Evolutionary conservation across 1,139 yeast genomes (phyloP).

Genomic region (Candida sojae): DNA sequence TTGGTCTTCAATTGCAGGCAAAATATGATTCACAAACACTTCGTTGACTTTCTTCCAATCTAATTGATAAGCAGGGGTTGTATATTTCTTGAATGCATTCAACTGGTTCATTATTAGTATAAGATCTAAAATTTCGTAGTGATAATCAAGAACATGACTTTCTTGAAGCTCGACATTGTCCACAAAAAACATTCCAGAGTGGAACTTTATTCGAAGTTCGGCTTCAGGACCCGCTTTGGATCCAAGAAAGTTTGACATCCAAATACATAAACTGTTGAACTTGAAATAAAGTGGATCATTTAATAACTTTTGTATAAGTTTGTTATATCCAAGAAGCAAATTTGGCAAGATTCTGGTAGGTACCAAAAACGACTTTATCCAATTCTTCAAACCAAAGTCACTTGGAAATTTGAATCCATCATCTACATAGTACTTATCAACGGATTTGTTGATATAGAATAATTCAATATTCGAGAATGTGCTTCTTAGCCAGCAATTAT

Average conservation of each 20-base stretch:
- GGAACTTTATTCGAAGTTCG: not conserved
- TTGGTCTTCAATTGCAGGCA: constrained; percentile 1
- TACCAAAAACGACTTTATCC: constrained; percentile 13
- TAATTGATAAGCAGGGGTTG: not conserved
- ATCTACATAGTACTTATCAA: constrained; percentile 17
- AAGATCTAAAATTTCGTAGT: constrained; percentile 11
- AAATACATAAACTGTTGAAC: constrained; percentile 11
- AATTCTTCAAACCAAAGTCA: constrained; percentile 23
- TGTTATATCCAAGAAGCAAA: constrained; percentile 6
- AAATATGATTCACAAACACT: constrained; percentile 1
- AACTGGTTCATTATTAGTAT: constrained; percentile 1
- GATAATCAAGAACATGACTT: constrained; percentile 7
- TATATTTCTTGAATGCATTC: not conserved
- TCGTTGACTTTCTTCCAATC: not conserved
- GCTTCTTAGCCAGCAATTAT: constrained; percentile 9
- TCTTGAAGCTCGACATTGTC: not conserved
- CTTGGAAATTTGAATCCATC: constrained; percentile 19
- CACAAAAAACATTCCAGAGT: not conserved
- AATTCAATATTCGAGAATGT: constrained; percentile 20
- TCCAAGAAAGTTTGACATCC: not conserved
- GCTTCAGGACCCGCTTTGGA: not conserved
- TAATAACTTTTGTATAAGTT: constrained; percentile 5
- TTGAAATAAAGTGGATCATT: constrained; percentile 8
- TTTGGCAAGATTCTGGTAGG: constrained; percentile 4
- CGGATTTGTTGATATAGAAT: constrained; percentile 17